Base-by-base conservation (phyloP, 2,329 filamentous ascomycete genomes). In the Aspergillus latus region DNA sequence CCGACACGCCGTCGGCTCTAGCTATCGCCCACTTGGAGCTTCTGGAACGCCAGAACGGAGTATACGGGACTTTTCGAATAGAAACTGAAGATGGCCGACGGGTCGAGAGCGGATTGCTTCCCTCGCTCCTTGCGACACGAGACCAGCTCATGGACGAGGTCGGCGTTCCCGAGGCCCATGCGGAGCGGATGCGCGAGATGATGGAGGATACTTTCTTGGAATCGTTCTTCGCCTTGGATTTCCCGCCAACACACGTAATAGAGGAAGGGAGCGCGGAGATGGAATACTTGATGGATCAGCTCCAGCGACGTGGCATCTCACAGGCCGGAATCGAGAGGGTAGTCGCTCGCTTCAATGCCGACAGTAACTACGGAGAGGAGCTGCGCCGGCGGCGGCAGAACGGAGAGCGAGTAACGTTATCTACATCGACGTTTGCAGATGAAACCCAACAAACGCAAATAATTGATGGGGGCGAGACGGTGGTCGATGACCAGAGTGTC, bases 151-250 rank as follows among this genome's bases (percentile, higher is more conserved):
- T 76, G 70, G 70, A 73, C 56, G 68, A 73, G 56, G 69, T 76
- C 13, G 73, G 72, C 10, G 68, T 76, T 13, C 67, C 68, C 1
- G 59, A 64, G 43, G 72, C 69, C 30, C 71, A 75, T 59, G 74
- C 74, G 16, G 69, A 72, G 56, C 66, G 72, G 53, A 75, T 76
- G 70, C 72, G 72, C 52, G 69, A 73, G 55, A 74, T 75, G 69
- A 75, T 76, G 71, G 75, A 77, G 56, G 72, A 76, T 49, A 72
- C 72, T 0, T 76, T 77, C 56, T 56, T 77, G 37, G 74, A 76
- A 54, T 74, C 73, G 2, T 77, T 77, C 46, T 64, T 77, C 34
- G 72, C 73, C 1, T 60, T 76, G 36, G 74, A 77, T 47, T 74
- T 75, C 32, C 72, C 70, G 4, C 64, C 74, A 2, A 62, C 65